A percentile compares a stretch with the other conserved stretches of the same genome.
Conservation (phyloP, 176 grass and related monocot species). For the Carex parvula region DNA sequence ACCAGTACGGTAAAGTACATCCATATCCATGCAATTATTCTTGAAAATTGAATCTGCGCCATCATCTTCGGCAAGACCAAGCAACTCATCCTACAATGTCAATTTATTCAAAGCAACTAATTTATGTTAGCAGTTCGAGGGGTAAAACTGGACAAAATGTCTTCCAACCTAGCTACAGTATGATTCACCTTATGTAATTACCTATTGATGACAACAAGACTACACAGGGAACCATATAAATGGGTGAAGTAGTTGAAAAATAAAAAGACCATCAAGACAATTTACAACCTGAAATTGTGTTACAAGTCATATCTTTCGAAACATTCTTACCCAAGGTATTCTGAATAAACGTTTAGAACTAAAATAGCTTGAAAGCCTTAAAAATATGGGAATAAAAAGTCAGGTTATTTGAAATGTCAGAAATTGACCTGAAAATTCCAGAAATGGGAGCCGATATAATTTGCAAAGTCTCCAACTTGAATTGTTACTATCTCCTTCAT, state of each 20-base stretch:
- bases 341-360: background rate
- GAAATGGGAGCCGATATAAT: slow-evolving; percentile 47
- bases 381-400: background rate
- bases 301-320: background rate
- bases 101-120: background rate
- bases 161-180: background rate
- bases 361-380: background rate
- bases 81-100: slow-evolving; percentile 76
- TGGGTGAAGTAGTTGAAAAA: background rate
- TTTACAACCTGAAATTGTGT: background rate
- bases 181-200: background rate
- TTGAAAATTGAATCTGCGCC: slow-evolving; percentile 46
- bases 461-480: slow-evolving; percentile 47
- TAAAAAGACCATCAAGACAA: background rate
- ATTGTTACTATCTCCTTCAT: slow-evolving; percentile 54
- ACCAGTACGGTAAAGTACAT: slow-evolving; percentile 69
- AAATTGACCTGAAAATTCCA: slow-evolving; percentile 52
- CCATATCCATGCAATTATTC: slow-evolving; percentile 55
- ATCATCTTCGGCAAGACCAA: slow-evolving; percentile 68
- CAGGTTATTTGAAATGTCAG: background rate
- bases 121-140: background rate
- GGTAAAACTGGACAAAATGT: background rate
- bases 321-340: background rate
- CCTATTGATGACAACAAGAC: background rate
- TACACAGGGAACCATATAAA: background rate